phyloP scores from a whole-genome alignment of 2,329 filamentous ascomycete genomes.

The Cadophora gregata region DNA sequence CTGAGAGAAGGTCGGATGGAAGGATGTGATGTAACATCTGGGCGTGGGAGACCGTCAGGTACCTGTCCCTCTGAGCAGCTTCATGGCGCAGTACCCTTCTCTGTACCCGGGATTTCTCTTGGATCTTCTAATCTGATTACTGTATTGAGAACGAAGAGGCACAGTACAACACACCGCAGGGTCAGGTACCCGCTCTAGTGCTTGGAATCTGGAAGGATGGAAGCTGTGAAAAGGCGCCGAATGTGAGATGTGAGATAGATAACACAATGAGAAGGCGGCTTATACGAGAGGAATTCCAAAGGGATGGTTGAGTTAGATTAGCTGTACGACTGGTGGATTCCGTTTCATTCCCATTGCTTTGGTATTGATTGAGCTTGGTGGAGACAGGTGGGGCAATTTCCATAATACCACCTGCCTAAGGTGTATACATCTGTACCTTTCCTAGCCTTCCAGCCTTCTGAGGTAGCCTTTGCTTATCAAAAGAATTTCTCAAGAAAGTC shows the following conservation, averaged over 20 bases:
- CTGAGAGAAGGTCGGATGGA: slow-evolving; percentile 3
- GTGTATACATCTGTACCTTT: neutral
- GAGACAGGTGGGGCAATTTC: neutral
- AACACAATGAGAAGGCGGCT: neutral
- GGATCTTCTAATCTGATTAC: neutral
- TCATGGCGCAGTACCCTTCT: neutral
- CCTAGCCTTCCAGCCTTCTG: neutral
- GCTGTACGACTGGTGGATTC: neutral
- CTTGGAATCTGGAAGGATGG: slow-evolving; percentile 7
- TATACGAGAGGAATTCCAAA: slow-evolving; percentile 1
- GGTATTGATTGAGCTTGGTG: slow-evolving; percentile 12
- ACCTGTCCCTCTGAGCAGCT: neutral
- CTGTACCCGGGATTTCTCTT: neutral
- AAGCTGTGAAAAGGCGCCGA: neutral
- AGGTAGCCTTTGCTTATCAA: neutral
- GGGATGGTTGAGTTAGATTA: slow-evolving; percentile 9
- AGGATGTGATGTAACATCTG: neutral
- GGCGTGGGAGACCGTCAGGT: neutral
- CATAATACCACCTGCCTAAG: slow-evolving; percentile 2
- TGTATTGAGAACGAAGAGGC: neutral
- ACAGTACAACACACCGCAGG: neutral
- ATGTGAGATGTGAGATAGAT: slow-evolving; percentile 1
- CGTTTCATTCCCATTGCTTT: neutral
- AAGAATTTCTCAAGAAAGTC: neutral
- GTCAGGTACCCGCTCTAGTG: neutral